A percentile compares a stretch with the other conserved stretches of the same genome.
phyloP scores from a whole-genome alignment of 352 stramenopile genomes.

The Phytophthora fragariae region DNA sequence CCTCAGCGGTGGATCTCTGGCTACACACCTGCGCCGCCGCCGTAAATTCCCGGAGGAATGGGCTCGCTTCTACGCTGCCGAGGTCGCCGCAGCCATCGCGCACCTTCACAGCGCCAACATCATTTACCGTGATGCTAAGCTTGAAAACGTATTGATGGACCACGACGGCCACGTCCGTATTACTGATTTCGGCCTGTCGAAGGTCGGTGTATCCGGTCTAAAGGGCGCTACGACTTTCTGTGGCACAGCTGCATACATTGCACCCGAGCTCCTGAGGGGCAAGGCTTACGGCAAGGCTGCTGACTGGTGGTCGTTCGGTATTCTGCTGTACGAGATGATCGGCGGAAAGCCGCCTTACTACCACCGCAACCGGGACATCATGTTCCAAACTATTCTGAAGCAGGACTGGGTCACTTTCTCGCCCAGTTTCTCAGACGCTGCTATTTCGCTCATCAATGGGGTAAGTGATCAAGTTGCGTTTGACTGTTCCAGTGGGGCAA shows the following conservation, averaged over 20 bases:
- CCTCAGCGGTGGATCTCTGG: conserved; percentile 90
- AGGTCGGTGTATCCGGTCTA: conserved; percentile 89
- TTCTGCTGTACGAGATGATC: conserved; percentile 97
- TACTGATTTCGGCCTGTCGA: conserved; percentile 95
- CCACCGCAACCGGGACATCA: conserved; percentile 92
- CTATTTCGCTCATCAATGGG: conserved; percentile 93
- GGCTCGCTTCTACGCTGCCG: conserved; percentile 94
- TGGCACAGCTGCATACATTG: conserved; percentile 94
- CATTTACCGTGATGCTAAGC: conserved; percentile 96
- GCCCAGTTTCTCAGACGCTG: conserved; percentile 90
- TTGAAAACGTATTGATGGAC: conserved; percentile 96
- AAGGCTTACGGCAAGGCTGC: conserved; percentile 92
- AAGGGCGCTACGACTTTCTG: conserved; percentile 94
- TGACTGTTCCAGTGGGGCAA: conserved; percentile 10
- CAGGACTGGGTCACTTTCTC: conserved; percentile 96
- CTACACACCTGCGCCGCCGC: conserved; percentile 88
- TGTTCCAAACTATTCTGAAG: conserved; percentile 94
- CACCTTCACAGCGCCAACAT: conserved; percentile 95
- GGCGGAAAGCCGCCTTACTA: conserved; percentile 93
- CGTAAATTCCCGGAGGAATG: conserved; percentile 92
- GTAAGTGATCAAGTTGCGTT: conserved; percentile 55
- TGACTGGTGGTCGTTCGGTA: conserved; percentile 96
- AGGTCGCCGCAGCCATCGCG: conserved; percentile 93
- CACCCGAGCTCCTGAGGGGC: conserved; percentile 91
- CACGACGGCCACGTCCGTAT: conserved; percentile 95